These are phyloP conservation scores for Excoecaria cochinchinensis DNA, from an alignment of 345 rosid genomes.

Conservation along the genomic window DNA sequence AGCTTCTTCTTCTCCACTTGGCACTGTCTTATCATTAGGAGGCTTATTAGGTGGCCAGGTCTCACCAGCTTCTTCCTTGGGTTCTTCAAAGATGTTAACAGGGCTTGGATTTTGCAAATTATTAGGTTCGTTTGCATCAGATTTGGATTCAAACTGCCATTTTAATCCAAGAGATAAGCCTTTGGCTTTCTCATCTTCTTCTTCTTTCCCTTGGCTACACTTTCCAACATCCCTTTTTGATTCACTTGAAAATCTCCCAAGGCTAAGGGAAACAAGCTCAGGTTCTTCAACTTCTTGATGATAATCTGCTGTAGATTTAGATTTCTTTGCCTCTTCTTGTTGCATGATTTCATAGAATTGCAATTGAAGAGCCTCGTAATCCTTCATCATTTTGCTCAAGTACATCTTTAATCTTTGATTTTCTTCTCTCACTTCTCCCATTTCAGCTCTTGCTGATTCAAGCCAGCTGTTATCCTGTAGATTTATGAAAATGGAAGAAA, in stretches of 20 bases:
- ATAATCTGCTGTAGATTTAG: conserved; percentile 1
- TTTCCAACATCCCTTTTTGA: conserved; percentile 33
- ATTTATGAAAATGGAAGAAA: too few species aligned
- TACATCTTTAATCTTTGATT: conserved; percentile 63
- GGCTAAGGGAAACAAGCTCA: conserved; percentile 69
- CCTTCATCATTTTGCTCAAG: conserved; percentile 51
- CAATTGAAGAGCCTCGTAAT: conserved; percentile 61
- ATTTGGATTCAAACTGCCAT: conserved; percentile 44
- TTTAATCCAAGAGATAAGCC: conserved; percentile 48
- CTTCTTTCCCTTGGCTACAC: conserved; percentile 22
- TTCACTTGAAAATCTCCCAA: conserved; percentile 53
- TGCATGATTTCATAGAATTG: conserved; percentile 43
- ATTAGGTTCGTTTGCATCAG: conserved; percentile 22
- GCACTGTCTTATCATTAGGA: conserved; percentile 30
- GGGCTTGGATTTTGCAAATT: conserved; percentile 34
- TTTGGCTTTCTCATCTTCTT: conserved; percentile 23
- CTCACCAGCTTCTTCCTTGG: conserved; percentile 45
- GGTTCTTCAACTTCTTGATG: conserved; percentile 37
- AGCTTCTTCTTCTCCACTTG: conserved; percentile 50
- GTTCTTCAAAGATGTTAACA: conserved; percentile 32
- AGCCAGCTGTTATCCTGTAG: conserved; percentile 43
- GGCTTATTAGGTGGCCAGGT: conserved; percentile 41
- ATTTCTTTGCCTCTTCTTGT: conserved; percentile 34
- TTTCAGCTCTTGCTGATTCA: conserved; percentile 64
- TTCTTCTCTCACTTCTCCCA: conserved; percentile 74